phyloP scores from a whole-genome alignment of 805 yeast genomes.

The Deakozyma indianensis region DNA sequence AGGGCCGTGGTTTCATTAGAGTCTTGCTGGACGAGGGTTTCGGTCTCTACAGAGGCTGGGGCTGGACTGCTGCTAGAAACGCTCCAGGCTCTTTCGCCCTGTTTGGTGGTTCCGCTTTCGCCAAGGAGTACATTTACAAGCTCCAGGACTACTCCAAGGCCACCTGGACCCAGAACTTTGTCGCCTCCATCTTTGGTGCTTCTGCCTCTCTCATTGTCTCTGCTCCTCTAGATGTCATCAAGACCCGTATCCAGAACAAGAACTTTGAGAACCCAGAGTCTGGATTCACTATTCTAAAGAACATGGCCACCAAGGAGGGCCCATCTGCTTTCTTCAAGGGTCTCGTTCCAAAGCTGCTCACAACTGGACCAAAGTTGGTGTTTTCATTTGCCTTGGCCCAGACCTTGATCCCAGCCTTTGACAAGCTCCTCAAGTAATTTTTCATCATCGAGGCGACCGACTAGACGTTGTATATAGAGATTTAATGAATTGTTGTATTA shows the following conservation, averaged over 20 bases:
- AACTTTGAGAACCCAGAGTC: conserved; percentile 92
- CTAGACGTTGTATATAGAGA: background rate
- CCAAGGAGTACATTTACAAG: conserved; percentile 88
- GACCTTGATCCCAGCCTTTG: conserved; percentile 91
- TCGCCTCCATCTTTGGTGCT: conserved; percentile 92
- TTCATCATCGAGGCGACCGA: conserved; percentile 2
- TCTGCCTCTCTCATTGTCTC: conserved; percentile 91
- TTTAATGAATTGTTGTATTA: background rate
- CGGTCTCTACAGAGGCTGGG: conserved; percentile 95
- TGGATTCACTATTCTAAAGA: conserved; percentile 83
- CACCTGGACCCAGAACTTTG: conserved; percentile 88
- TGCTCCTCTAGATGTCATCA: conserved; percentile 95
- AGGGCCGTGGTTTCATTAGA: conserved; percentile 89
- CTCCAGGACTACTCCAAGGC: conserved; percentile 79
- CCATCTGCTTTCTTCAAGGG: conserved; percentile 87
- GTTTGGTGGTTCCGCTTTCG: conserved; percentile 97
- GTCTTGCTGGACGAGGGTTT: conserved; percentile 85
- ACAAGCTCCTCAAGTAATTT: conserved; percentile 35
- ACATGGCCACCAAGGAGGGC: conserved; percentile 89
- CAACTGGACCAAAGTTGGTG: conserved; percentile 96
- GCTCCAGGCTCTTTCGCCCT: conserved; percentile 98
- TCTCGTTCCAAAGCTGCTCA: conserved; percentile 85
- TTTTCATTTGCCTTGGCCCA: conserved; percentile 98
- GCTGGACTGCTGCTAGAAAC: conserved; percentile 99
- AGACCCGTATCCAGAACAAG: conserved; percentile 95